Conservation (phyloP, 129 eudicot genomes). For the Chrysanthemum makinoi region DNA sequence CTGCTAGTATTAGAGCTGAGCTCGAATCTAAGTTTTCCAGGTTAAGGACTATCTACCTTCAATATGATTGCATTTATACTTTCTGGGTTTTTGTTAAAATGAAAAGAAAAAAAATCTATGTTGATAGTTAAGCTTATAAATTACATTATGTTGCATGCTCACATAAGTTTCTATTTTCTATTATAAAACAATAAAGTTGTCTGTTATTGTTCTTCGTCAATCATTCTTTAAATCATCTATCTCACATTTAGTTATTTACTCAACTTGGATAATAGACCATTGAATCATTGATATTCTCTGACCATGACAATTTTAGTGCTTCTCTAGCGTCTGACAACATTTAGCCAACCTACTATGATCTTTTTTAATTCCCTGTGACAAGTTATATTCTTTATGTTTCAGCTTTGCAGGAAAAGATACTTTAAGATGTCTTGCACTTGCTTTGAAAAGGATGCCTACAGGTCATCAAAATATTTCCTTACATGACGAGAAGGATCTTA, state of each 20-base stretch:
- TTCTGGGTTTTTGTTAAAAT: neutral
- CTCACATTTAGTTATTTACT: neutral
- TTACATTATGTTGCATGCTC: constrained; percentile 5
- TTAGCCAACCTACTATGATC: no score
- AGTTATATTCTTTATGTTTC: constrained; percentile 27
- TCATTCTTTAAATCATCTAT: neutral
- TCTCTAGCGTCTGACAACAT: no score
- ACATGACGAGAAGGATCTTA: constrained; percentile 86
- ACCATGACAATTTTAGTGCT: no score
- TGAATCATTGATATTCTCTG: no score
- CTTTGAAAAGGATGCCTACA: constrained; percentile 79
- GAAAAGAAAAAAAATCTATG: neutral
- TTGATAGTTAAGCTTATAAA: constrained; percentile 1
- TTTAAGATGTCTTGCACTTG: constrained; percentile 92
- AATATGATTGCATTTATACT: neutral
- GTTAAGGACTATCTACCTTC: constrained; percentile 33
- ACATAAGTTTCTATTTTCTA: neutral
- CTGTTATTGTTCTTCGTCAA: neutral
- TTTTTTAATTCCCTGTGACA: constrained; percentile 19
- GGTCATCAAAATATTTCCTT: constrained; percentile 77
- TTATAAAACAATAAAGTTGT: neutral
- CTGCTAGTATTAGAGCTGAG: constrained; percentile 64
- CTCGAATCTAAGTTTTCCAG: constrained; percentile 81
- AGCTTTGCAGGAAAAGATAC: constrained; percentile 98
- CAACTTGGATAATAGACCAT: no score